Evolutionary conservation across 2,329 filamentous ascomycete genomes (phyloP), one percentile per base, ranked within the genome.

Genomic region (Xenoacremonium recifei): DNA sequence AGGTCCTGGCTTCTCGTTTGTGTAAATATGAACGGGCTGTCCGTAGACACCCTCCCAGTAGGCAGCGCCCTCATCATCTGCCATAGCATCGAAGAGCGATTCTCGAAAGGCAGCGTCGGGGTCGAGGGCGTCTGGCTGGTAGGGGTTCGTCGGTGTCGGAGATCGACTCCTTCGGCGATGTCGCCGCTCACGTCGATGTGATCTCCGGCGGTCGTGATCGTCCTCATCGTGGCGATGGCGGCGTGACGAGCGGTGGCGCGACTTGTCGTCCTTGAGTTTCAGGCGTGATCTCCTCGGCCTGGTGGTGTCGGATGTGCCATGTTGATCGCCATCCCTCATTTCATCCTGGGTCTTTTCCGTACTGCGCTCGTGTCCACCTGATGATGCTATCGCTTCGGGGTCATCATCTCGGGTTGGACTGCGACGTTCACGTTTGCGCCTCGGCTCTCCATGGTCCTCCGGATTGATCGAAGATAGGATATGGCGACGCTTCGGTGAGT

Each of bases 31-130:
- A 37, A 97, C 86, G 0, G 93, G 92, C 63, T 97, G 92, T 1
- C 90, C 91, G 66, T 97, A 99, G n/a, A 99, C 88, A 13, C 82
- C 81, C 64, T 96, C 86, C 93, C 93, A 99, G 70, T 93, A 99
- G 6, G 83, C 80, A 2, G 93, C 93, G 35, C 92, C 93, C 68
- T 99, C 93, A 61, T 97, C 92, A 65, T 99, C 93, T 27, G 90
- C 92, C 66, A 99, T 85, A 21, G 93, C 93, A 64, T 99, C 93
- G 68, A 97, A 97, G 5, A 99, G 82, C 1, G 90, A 96, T 64
- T 95, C 89, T 21, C 89, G 84, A 64, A 99, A 99, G 1, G 92
- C 89, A 0, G 77, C 73, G 30, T 89, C 84, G 0, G 88, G 76
- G 53, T 86, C 80, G 13, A 87, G 70, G 1, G 70, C 63, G 2